Evolutionary conservation across 345 rosid genomes (phyloP).

Genomic region (Dipteronia sinensis): DNA sequence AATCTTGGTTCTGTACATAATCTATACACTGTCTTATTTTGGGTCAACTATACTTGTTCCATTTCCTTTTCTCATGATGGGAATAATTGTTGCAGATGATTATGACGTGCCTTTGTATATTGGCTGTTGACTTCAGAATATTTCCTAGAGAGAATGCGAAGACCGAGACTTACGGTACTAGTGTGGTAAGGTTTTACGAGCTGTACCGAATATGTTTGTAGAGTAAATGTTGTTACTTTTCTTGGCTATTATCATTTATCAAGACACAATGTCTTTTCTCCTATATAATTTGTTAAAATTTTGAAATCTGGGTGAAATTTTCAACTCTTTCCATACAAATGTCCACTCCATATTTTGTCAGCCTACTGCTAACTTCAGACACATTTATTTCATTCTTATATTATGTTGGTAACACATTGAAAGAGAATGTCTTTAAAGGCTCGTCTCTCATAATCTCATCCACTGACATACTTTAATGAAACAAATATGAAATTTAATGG

Average conservation of each 20-base stretch:
- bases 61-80: slow-evolving; percentile 16
- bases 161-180: slow-evolving; percentile 79
- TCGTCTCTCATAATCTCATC: neutral
- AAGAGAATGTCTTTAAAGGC: neutral
- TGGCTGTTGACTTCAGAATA: slow-evolving; percentile 90
- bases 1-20: neutral
- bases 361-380: neutral
- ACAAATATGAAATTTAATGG: too few relatives aligned
- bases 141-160: slow-evolving; percentile 88
- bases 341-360: neutral
- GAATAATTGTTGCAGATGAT: slow-evolving; percentile 61
- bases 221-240: neutral
- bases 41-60: neutral
- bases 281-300: neutral
- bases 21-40: slow-evolving; percentile 13
- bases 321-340: neutral
- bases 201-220: slow-evolving; percentile 11
- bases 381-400: neutral
- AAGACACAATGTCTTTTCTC: neutral
- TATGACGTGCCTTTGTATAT: slow-evolving; percentile 77
- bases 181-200: slow-evolving; percentile 61
- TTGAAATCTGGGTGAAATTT: neutral
- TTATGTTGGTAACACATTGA: neutral
- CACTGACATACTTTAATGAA: neutral
- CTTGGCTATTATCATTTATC: slow-evolving; percentile 9